These are phyloP conservation scores for Kodamaea hsintzibuensis DNA, from an alignment of 805 yeast species.

Conservation along the genomic window DNA sequence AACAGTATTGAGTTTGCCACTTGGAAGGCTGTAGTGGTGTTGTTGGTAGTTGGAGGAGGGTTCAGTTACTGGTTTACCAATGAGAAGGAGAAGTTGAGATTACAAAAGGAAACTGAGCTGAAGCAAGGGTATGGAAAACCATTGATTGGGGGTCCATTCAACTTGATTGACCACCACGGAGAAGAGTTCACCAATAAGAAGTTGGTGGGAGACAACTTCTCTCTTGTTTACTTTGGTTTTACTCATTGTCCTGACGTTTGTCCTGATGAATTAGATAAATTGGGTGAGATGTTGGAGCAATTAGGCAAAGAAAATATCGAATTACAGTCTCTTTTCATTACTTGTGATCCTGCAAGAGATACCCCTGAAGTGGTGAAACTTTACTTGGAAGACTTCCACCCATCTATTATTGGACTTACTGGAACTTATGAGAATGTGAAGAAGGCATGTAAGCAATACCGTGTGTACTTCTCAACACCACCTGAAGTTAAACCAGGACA, in stretches of 20 bases:
- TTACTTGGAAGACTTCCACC: conserved; percentile 87
- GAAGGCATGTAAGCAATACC: conserved; percentile 78
- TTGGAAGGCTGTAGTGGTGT: conserved; percentile 78
- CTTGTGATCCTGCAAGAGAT: conserved; percentile 97
- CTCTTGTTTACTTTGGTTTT: conserved; percentile 92
- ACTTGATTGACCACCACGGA: conserved; percentile 69
- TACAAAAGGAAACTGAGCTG: conserved; percentile 77
- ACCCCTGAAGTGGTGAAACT: conserved; percentile 80
- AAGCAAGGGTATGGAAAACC: conserved; percentile 92
- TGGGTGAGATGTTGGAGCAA: conserved; percentile 68
- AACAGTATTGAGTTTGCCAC: conserved; percentile 69
- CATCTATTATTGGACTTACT: conserved; percentile 84
- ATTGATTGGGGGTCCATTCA: conserved; percentile 87
- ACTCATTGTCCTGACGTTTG: conserved; percentile 98
- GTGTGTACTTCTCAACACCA: conserved; percentile 98
- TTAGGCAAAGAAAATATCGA: conserved; percentile 56
- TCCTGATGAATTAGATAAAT: conserved; percentile 94
- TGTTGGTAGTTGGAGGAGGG: conserved; percentile 69
- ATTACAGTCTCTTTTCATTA: conserved; percentile 85
- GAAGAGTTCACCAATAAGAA: conserved; percentile 74
- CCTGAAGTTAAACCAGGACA: conserved; percentile 92
- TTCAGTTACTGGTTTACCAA: conserved; percentile 68
- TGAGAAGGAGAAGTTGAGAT: conserved; percentile 74
- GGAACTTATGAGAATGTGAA: conserved; percentile 88
- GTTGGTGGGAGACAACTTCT: conserved; percentile 69